A percentile compares a stretch with the other conserved stretches of the same genome.
These are phyloP conservation scores for Candida sojae DNA, from an alignment of 1,139 yeast species.

Conservation along the genomic window DNA sequence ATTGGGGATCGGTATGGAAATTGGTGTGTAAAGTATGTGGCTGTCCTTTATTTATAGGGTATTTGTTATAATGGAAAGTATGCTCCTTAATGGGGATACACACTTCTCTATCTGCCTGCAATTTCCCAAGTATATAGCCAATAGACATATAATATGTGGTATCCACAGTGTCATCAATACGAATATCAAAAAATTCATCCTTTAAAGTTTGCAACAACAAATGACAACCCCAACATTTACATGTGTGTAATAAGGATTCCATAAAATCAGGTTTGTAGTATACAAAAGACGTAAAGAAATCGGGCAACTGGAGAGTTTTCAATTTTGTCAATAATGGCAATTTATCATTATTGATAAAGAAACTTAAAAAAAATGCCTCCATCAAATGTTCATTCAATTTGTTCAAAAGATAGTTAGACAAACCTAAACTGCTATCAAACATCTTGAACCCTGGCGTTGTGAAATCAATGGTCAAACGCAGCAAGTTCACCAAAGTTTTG, in stretches of 20 bases:
- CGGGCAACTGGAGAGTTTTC: slow-evolving; percentile 34
- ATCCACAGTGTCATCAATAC: slow-evolving; percentile 3
- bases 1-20: slow-evolving; percentile 22
- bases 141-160: slow-evolving; percentile 34
- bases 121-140: slow-evolving; percentile 37
- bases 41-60: slow-evolving; percentile 41
- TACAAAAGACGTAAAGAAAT: slow-evolving; percentile 40
- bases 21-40: slow-evolving; percentile 39
- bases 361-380: slow-evolving; percentile 37
- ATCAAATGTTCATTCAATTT: slow-evolving; percentile 36
- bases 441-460: slow-evolving; percentile 43
- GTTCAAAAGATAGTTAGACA: slow-evolving; percentile 32
- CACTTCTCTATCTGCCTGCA: slow-evolving; percentile 42
- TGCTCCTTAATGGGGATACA: slow-evolving; percentile 38
- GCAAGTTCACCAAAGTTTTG: slow-evolving; percentile 23
- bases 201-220: slow-evolving; percentile 26
- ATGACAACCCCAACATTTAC: slow-evolving; percentile 41
- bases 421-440: slow-evolving; percentile 35
- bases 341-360: slow-evolving; percentile 19
- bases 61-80: slow-evolving; percentile 24
- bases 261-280: slow-evolving; percentile 42
- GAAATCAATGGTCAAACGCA: slow-evolving; percentile 33
- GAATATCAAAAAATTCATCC: slow-evolving; percentile 20
- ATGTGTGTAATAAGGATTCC: slow-evolving; percentile 38
- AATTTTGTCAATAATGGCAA: slow-evolving; percentile 19